Evolutionary conservation across 2,329 filamentous ascomycete species (phyloP).

Genomic region (Pseudogymnoascus sp.): DNA sequence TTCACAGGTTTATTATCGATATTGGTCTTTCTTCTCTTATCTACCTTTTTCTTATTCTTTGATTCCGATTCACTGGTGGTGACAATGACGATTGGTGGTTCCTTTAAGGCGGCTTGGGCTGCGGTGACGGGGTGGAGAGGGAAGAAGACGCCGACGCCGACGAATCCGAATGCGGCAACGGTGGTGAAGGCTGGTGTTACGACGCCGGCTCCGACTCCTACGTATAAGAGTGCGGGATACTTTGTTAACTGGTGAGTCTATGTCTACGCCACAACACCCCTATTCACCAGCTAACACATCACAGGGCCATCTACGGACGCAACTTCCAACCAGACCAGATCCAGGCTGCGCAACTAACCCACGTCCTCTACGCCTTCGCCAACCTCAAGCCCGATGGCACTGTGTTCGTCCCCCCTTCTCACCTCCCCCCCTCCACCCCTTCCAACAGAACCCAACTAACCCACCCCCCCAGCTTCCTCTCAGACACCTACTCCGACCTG

Average conservation of each 20-base stretch:
- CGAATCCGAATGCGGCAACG: not conserved
- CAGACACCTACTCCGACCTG: slow-evolving; percentile 56
- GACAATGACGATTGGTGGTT: not conserved
- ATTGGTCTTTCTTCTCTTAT: not conserved
- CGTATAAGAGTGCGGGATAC: not conserved
- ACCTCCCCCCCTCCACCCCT: not conserved
- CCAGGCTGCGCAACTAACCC: slow-evolving; percentile 58
- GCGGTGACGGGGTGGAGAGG: not conserved
- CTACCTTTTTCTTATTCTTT: not conserved
- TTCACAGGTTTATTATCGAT: not conserved
- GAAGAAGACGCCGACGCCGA: not conserved
- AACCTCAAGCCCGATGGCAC: slow-evolving; percentile 60
- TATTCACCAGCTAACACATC: not conserved
- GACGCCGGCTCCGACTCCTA: not conserved
- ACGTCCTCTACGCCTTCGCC: slow-evolving; percentile 72
- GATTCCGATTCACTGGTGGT: not conserved
- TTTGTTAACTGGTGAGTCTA: not conserved
- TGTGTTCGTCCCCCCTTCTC: slow-evolving; percentile 7
- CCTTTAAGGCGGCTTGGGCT: not conserved
- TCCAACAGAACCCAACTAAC: slow-evolving; percentile 10
- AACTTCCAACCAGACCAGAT: slow-evolving; percentile 59
- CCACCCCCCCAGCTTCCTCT: not conserved
- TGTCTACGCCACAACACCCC: not conserved
- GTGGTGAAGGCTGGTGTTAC: not conserved
- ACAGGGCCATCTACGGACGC: slow-evolving; percentile 15